Base-by-base conservation (phyloP, 345 rosid species). In the Turritis glabra region DNA sequence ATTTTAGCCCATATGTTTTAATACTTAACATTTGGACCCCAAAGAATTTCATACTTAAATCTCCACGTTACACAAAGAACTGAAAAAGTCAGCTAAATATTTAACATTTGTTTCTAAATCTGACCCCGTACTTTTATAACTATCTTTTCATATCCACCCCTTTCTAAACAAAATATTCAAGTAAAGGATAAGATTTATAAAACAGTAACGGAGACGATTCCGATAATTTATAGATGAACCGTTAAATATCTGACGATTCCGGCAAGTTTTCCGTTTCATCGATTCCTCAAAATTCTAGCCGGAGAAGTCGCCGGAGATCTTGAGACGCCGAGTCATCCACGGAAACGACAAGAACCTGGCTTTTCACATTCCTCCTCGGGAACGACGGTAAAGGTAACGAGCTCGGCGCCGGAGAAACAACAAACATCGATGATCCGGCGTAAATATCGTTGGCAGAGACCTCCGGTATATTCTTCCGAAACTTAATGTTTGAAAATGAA, bases 331-430 rank as follows among this genome's bases (percentile, higher is more conserved):
- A 80, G 38, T 88, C 88, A 67, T 86, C 88, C 14, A 84, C 51
- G 10, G 80, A 50, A 41, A 77, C 69, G 1, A 77, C 69, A 7
- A 77, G 33, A 23, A 77, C 68, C 0, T 77, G 80, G 13, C 55
- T 71, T 1, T 71, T 64, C 5, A 2, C 43, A 8, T 78, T 81
- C 64, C 79, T 85, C 81, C 78, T 84, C 13, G 87, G 81, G 69
- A 88, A 88, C 1, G 88, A 83, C 19, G 90, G 92, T 32, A 88
- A 51, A 27, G 90, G 92, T 11, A 88, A 75, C n/a, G 88, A 84
- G 57, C 92, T 88, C 44, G 93, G 93, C 14, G 81, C 80, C 41
- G 93, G 90, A 17, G 93, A 88, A 5, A 84, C 77, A 4, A 75
- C 68, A 27, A 77, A 86, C 10, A 50, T 71, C 2, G 87, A 87